Base-by-base conservation (phyloP, 1,284 basidiomycete genomes). In the Grifola frondosa region DNA sequence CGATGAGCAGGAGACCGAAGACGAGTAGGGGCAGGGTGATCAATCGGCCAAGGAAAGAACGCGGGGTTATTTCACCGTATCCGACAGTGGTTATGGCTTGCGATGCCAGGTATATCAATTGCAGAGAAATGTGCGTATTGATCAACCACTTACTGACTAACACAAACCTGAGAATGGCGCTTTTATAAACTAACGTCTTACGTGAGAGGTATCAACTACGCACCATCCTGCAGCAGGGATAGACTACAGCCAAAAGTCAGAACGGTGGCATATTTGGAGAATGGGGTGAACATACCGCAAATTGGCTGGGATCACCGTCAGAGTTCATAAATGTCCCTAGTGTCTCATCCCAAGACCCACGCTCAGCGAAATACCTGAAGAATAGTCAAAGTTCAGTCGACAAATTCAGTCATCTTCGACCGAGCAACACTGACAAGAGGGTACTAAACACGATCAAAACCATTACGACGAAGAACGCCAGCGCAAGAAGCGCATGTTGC, bases 381-480 rank as follows among this genome's bases (percentile, higher is more conserved):
- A 2, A 12, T 6, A 17, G 19, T 12, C 28, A 43, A 16, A 46
- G 23, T 30, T 40, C 26, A 17, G 20, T 13, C 3, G 4, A n/a
- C n/a, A n/a, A n/a, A n/a, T n/a, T n/a, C 23, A 26, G n/a, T 30
- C 9, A 28, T 6, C 32, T 11, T 29, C 6, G 23, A 30, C 21
- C 13, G 40, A 30, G 4, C 26, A 17, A 40, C 21, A 69, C 83
- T 46, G 52, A 88, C 85, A 95, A 63, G 12, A 94, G 70, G 0
- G 90, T 94, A 46, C 88, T 91, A 63, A 91, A 94, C 12, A 94
- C 80, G 3, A 90, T 81, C 26, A 94, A 70, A 1, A 91, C 80
- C 79, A 91, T 91, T 39, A 84, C 64, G n/a, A 94, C 86, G 65
- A 95, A 94, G 66, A 94, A 95, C 3, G 80, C 79, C 28, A 95